Evolutionary conservation across 176 grass and related monocot species (phyloP), one percentile per base, ranked within the genome.

Genomic region (Juncus effusus): DNA sequence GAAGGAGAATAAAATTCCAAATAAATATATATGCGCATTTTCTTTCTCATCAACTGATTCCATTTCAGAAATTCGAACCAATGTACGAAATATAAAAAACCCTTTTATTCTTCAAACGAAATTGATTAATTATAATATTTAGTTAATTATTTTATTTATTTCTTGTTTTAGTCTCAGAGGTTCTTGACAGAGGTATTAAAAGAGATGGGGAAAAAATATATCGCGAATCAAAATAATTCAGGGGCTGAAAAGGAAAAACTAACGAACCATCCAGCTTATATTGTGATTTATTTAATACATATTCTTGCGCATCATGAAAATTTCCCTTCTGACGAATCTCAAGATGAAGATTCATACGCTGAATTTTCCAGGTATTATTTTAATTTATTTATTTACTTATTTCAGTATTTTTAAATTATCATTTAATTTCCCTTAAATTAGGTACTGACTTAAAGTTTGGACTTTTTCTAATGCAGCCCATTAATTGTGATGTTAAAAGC

Each of bases 1-100:
- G 51, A 91, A 79, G 74, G 79, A 80, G 70, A 72, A 68, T 49
- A 70, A 64, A 55, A 85, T 97, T 67, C 88, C 88, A 15, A 61
- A 84, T 65, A 86, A 75, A 89, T 97, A 97, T 82, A 77, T 77
- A 74, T 97, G 93, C 75, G 85, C 85, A 83, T 92, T 97, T 84
- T 82, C 88, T 57, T 70, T 97, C 67, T 65, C 85, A 0, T 92
- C 88, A 78, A 84, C 77, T 58, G 88, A 97, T 84, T 82, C 51
- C 53, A 47, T 80, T 63, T 41, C 67, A 73, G 82, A 97, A 74
- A 67, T 97, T 72, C 85, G 82, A 72, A 75, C 67, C 67, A 80
- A 92, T 82, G 93, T 97, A 72, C 85, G 36, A 44, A 59, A 16
- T 39, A 39, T 15, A 16, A 36, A 53, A 75, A 3, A 37, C 19